phyloP scores from a whole-genome alignment of 306 rosid species.

The Calophaca sinica region DNA sequence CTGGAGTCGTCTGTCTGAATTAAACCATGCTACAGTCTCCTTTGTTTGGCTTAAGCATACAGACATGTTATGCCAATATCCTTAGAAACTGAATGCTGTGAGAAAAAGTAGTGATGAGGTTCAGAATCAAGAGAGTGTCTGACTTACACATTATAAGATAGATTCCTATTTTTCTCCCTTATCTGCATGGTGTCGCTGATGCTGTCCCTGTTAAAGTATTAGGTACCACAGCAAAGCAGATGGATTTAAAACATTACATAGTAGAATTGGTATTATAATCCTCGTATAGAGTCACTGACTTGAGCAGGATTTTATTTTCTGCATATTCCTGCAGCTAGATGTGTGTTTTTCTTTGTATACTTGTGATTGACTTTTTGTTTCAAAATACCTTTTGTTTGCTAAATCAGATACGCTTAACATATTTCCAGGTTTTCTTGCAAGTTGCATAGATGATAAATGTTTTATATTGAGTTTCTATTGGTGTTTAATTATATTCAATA shows the following conservation, averaged over 20 bases:
- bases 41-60: not conserved
- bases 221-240: conserved; percentile 19
- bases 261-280: conserved; percentile 28
- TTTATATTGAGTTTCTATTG: conserved; percentile 11
- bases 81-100: conserved; percentile 28
- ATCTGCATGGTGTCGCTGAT: conserved; percentile 2
- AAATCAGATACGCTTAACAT: conserved; percentile 22
- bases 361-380: conserved; percentile 34
- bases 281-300: not conserved
- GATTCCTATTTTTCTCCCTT: conserved; percentile 8
- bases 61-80: conserved; percentile 24
- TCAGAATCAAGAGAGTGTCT: conserved; percentile 1
- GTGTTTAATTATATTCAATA: conserved; percentile 7
- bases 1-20: not conserved
- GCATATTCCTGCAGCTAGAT: conserved; percentile 30
- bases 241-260: conserved; percentile 13
- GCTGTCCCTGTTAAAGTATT: conserved; percentile 2
- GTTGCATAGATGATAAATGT: not conserved
- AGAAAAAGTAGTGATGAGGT: conserved; percentile 5
- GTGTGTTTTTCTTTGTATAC: conserved; percentile 8
- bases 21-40: not conserved
- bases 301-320: conserved; percentile 10
- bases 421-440: conserved; percentile 30
- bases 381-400: conserved; percentile 23
- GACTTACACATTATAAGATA: not conserved